These are phyloP conservation scores for Quillaja saponaria DNA, from an alignment of 306 rosid genomes.

Conservation along the genomic window DNA sequence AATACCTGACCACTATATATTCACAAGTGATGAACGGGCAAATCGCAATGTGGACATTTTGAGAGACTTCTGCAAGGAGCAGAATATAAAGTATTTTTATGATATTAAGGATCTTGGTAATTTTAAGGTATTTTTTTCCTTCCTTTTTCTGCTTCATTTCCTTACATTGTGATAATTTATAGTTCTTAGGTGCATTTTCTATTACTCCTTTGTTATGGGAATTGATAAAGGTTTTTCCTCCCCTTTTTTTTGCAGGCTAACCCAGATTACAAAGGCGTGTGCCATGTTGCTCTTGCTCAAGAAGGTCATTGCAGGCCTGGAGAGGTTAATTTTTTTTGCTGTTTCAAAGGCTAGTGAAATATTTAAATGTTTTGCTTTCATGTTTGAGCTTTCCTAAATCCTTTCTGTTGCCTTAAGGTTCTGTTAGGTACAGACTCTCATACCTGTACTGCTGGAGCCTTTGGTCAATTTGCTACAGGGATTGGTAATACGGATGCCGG, in stretches of 20 bases:
- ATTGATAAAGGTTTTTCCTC: too few relatives aligned
- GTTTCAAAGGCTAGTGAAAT: neutral
- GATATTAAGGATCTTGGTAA: conserved; percentile 88
- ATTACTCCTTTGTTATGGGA: too few relatives aligned
- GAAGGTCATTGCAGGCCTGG: conserved; percentile 99
- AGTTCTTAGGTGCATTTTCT: too few relatives aligned
- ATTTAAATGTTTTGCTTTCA: conserved; percentile 6
- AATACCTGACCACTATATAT: conserved; percentile 90
- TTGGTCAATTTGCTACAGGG: conserved; percentile 98
- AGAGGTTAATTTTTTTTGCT: conserved; percentile 59
- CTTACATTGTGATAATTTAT: conserved; percentile 2
- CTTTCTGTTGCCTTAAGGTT: conserved; percentile 48
- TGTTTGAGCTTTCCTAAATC: conserved; percentile 24
- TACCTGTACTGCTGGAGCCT: conserved; percentile 97
- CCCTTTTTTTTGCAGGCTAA: conserved; percentile 62
- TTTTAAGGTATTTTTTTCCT: conserved; percentile 87
- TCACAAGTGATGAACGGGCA: conserved; percentile 90
- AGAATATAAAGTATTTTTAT: conserved; percentile 87
- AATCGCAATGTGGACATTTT: conserved; percentile 90
- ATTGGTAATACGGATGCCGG: conserved; percentile 96
- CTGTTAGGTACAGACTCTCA: conserved; percentile 97
- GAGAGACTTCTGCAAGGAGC: conserved; percentile 89
- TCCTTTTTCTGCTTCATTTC: conserved; percentile 11
- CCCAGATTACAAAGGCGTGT: conserved; percentile 97
- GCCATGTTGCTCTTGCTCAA: conserved; percentile 96